Base-by-base conservation (phyloP, 176 grass and related monocot species). In the Aegilops sharonensis region DNA sequence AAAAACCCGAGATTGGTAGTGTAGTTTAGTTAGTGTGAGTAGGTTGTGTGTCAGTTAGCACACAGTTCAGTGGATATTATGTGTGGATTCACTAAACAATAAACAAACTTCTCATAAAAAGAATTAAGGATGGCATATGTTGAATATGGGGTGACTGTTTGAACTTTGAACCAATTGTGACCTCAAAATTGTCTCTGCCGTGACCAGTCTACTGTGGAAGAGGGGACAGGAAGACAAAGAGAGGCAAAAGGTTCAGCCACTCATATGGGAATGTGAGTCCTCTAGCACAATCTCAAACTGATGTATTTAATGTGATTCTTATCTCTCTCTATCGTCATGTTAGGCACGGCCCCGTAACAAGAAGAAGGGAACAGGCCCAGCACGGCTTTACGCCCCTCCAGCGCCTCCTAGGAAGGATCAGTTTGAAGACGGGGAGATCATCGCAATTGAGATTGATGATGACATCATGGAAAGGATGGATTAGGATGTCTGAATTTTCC, bases 171-270 rank as follows among this genome's bases (percentile, higher is more conserved):
- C 73, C 73, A 20, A 76, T 20, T 76, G 13, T 76, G 32, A 81
- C 45, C 78, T 64, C 27, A 20, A 27, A 68, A 65, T 31, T 78
- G 71, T 40, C 17, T 76, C 74, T 89, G 9, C 21, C 63, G 11
- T 72, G 27, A 29, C n/a, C 61, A 92, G 91, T 95, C n/a, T 91
- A 91, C 78, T 93, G 93, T 27, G 93, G 93, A 59, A 91, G 93
- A 89, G 93, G 93, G 4, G 93, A 95, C 65, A 92, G 87, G 66
- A 95, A 92, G 78, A 95, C 93, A 0, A 92, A 80, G 18, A 91
- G 87, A 36, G 93, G 93, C 13, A 95, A 92, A 86, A 90, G 93
- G 36, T 95, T 95, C 89, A 93, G 88, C 64, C 93, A 95, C 72
- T 95, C 91, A 18, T 95, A 85, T 61, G 93, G 93, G 15, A 95